A percentile compares a stretch with the other conserved stretches of the same genome.
phyloP scores from a whole-genome alignment of 805 yeast species.

The Huiozyma naganishii region DNA sequence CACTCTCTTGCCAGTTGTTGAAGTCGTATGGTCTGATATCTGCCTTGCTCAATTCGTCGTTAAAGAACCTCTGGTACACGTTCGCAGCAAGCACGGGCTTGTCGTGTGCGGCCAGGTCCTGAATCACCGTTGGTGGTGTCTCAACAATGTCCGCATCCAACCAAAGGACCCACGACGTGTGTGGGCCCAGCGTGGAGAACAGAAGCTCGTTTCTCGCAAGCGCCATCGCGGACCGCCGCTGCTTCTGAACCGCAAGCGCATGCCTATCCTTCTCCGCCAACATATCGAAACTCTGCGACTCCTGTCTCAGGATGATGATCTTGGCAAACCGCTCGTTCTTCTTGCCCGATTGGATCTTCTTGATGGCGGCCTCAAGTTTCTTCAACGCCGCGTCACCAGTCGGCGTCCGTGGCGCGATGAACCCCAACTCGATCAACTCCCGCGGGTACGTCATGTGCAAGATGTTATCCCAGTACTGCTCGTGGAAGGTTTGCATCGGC shows the following conservation, averaged over 20 bases:
- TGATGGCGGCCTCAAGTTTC: slow-evolving; percentile 64
- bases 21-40: slow-evolving; percentile 83
- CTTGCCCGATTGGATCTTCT: slow-evolving; percentile 54
- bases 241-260: slow-evolving; percentile 75
- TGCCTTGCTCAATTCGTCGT: slow-evolving; percentile 43
- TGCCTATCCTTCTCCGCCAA: slow-evolving; percentile 86
- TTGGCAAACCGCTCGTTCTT: slow-evolving; percentile 62
- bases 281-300: slow-evolving; percentile 60
- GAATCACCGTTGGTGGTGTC: slow-evolving; percentile 70
- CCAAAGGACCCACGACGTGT: slow-evolving; percentile 94
- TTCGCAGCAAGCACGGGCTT: slow-evolving; percentile 87
- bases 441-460: slow-evolving; percentile 71
- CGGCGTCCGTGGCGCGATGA: slow-evolving; percentile 72
- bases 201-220: slow-evolving; percentile 85
- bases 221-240: slow-evolving; percentile 85
- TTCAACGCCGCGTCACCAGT: slow-evolving; percentile 76
- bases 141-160: slow-evolving; percentile 90
- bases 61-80: slow-evolving; percentile 74
- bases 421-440: slow-evolving; percentile 75
- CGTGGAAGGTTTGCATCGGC: slow-evolving; percentile 81
- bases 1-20: slow-evolving; percentile 90
- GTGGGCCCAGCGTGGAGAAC: slow-evolving; percentile 79
- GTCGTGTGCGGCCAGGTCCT: slow-evolving; percentile 77
- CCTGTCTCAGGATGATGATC: slow-evolving; percentile 85
- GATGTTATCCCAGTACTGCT: slow-evolving; percentile 81